Conservation (phyloP, 176 grass and related monocot genomes). For the Phoenix roebelenii region DNA sequence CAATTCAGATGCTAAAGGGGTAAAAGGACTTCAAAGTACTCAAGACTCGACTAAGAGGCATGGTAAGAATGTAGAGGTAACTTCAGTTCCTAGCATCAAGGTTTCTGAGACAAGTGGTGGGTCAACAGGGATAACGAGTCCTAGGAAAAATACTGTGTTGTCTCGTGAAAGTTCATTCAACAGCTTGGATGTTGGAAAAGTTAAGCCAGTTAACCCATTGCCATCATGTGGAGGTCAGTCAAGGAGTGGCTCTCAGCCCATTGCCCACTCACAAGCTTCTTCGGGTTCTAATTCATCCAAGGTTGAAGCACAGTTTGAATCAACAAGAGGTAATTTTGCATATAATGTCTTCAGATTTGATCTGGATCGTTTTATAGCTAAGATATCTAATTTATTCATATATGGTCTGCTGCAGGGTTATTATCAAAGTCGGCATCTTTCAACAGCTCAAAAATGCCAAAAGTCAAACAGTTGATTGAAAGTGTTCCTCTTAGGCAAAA, state of each 20-base stretch:
- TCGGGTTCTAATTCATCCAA: constrained; percentile 25
- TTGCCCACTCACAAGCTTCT: constrained; percentile 18
- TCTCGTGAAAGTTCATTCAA: constrained; percentile 23
- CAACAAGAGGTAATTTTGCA: constrained; percentile 41
- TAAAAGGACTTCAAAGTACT: constrained; percentile 24
- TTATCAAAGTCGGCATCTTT: constrained; percentile 69
- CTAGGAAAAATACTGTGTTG: constrained; percentile 27
- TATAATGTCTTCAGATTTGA: too few species aligned
- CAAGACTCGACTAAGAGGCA: constrained; percentile 19
- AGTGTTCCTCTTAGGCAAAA: constrained; percentile 65
- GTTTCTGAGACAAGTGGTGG: constrained; percentile 16
- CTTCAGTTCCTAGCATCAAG: constrained; percentile 17
- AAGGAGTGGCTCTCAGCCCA: neutral
- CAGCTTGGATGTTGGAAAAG: constrained; percentile 27
- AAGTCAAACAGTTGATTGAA: constrained; percentile 73
- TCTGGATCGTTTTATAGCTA: neutral
- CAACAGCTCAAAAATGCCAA: constrained; percentile 81
- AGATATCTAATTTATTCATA: neutral
- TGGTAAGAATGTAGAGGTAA: constrained; percentile 23
- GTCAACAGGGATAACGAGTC: constrained; percentile 4
- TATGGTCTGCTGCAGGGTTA: constrained; percentile 40
- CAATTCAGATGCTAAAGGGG: constrained; percentile 30
- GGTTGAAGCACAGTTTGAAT: constrained; percentile 16
- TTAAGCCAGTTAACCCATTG: constrained; percentile 19
- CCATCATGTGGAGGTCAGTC: neutral